Conservation (phyloP, 768 basidiomycete species). For the Trametes villosa region DNA sequence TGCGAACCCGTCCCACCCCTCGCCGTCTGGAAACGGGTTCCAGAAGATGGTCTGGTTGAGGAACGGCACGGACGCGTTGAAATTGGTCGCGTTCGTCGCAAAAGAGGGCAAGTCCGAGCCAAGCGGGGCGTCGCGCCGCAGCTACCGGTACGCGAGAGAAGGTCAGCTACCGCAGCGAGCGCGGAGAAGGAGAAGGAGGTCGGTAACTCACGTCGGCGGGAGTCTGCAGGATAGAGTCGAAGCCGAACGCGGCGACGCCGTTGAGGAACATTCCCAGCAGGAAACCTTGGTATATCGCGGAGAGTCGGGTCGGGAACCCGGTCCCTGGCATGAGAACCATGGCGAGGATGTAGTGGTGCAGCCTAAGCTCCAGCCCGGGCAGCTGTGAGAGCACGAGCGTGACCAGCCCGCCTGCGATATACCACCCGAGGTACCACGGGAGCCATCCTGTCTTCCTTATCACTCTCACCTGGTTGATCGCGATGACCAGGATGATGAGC, state of each 20-base stretch:
- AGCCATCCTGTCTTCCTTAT: constrained; percentile 87
- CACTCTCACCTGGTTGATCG: constrained; percentile 78
- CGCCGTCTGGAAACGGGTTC: constrained; percentile 37
- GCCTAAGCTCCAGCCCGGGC: constrained; percentile 67
- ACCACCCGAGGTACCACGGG: constrained; percentile 77
- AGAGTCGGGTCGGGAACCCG: constrained; percentile 80
- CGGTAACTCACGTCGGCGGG: constrained; percentile 57
- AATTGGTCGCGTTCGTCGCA: constrained; percentile 74
- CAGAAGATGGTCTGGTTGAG: constrained; percentile 40
- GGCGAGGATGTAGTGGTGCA: constrained; percentile 85
- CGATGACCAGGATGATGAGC: constrained; percentile 59
- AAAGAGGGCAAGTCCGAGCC: constrained; percentile 74
- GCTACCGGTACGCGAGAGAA: constrained; percentile 44
- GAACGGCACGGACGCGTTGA: constrained; percentile 57
- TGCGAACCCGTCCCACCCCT: constrained; percentile 75
- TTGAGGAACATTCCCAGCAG: constrained; percentile 83
- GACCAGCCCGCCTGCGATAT: constrained; percentile 67
- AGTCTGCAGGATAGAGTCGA: constrained; percentile 81
- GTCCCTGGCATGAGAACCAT: constrained; percentile 78
- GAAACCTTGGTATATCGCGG: constrained; percentile 81
- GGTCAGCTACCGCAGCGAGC: constrained; percentile 11
- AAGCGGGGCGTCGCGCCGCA: constrained; percentile 70
- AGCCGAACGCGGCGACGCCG: constrained; percentile 78
- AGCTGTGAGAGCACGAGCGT: constrained; percentile 67
- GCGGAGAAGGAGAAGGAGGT: not conserved